A percentile compares a stretch with the other conserved stretches of the same genome.
Evolutionary conservation across 495 filamentous ascomycete genomes (phyloP).

Genomic region (Glutinoglossum americanum): DNA sequence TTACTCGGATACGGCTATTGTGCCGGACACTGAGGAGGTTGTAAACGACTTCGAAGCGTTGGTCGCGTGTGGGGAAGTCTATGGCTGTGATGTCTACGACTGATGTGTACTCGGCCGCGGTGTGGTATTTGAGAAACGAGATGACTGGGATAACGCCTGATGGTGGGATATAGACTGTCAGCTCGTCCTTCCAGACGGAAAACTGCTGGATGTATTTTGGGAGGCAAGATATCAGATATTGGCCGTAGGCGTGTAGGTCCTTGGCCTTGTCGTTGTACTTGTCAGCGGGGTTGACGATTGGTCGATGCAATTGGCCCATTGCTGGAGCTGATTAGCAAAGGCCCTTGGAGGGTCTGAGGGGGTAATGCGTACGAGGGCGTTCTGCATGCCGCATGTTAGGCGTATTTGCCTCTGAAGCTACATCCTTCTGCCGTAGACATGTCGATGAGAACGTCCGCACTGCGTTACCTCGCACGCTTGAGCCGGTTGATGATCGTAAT

Average conservation of each 20-base stretch:
- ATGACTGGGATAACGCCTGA: conserved; percentile 75
- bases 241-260: conserved; percentile 74
- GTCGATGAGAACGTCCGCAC: conserved; percentile 11
- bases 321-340: conserved; percentile 17
- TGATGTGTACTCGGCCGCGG: conserved; percentile 87
- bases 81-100: conserved; percentile 80
- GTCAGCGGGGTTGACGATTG: conserved; percentile 79
- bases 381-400: conserved; percentile 48
- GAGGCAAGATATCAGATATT: conserved; percentile 88
- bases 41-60: conserved; percentile 97
- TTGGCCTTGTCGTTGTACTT: conserved; percentile 73
- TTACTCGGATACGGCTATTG: conserved; percentile 90
- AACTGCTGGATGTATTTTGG: conserved; percentile 98
- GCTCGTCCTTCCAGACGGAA: conserved; percentile 97
- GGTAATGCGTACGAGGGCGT: conserved; percentile 32
- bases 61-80: conserved; percentile 82
- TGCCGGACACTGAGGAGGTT: conserved; percentile 88
- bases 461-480: background rate
- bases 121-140: conserved; percentile 92
- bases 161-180: conserved; percentile 80
- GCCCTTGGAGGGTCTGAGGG: background rate
- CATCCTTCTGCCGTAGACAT: conserved; percentile 12
- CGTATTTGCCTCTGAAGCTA: conserved; percentile 17
- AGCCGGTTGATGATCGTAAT: background rate
- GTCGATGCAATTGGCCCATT: conserved; percentile 42